Percentiles rank a stretch among this genome's conserved stretches.
phyloP scores from a whole-genome alignment of 2,329 filamentous ascomycete genomes.

The Colletotrichum plurivorum region DNA sequence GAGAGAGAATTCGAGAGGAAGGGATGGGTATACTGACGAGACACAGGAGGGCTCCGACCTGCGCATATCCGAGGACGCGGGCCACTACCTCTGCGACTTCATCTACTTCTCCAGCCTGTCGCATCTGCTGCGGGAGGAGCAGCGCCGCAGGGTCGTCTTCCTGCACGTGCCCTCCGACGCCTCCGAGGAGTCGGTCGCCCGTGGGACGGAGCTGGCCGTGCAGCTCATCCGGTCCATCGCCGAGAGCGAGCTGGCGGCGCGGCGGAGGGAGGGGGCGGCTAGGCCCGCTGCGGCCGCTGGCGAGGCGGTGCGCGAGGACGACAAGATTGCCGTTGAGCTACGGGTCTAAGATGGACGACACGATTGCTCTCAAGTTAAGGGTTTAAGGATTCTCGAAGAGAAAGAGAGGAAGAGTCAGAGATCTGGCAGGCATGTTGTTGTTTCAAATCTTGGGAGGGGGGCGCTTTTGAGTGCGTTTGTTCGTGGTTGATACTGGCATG shows the following conservation, averaged over 20 bases:
- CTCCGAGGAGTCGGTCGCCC: slow-evolving; percentile 61
- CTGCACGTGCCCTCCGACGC: slow-evolving; percentile 78
- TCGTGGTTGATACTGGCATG: too few relatives aligned
- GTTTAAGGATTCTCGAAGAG: too few relatives aligned
- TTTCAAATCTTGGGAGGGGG: too few relatives aligned
- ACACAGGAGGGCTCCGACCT: slow-evolving; percentile 59
- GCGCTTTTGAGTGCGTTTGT: too few relatives aligned
- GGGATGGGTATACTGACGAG: slow-evolving; percentile 32
- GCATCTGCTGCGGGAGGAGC: slow-evolving; percentile 63
- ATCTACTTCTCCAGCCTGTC: slow-evolving; percentile 81
- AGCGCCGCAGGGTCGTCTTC: slow-evolving; percentile 72
- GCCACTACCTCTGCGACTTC: slow-evolving; percentile 83
- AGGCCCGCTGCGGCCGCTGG: background rate
- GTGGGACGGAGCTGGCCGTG: slow-evolving; percentile 66
- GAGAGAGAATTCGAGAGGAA: slow-evolving; percentile 17
- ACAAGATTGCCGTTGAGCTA: slow-evolving; percentile 41
- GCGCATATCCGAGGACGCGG: slow-evolving; percentile 77
- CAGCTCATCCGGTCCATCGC: slow-evolving; percentile 71
- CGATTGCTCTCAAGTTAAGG: too few relatives aligned
- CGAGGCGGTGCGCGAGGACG: slow-evolving; percentile 12
- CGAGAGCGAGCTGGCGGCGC: slow-evolving; percentile 60
- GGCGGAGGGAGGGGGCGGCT: slow-evolving; percentile 27
- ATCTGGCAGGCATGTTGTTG: too few relatives aligned
- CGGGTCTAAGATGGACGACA: too few relatives aligned
- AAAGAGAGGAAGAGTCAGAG: too few relatives aligned